Base-by-base conservation (phyloP, 2,329 filamentous ascomycete species). In the Venturia pyrina region DNA sequence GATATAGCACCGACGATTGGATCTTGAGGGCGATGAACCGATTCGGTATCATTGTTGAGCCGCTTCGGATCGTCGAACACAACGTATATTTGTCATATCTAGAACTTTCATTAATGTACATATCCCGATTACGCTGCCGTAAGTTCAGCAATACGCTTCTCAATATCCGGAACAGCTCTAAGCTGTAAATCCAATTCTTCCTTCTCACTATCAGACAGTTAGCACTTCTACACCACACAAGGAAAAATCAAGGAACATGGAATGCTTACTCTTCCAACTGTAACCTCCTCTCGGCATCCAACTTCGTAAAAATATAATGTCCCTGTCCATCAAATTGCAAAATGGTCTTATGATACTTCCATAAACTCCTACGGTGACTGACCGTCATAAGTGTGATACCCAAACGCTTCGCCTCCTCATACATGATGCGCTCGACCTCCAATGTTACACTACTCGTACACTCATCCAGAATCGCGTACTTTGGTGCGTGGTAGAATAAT, bases 361-460 rank as follows among this genome's bases (percentile, higher is more conserved):
- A 99, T 71, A 99, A 77, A 78, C 91, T 96, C 68, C 92, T 82
- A 10, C 95, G 82, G 76, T 99, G 95, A 69, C 88, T 92, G 32
- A 99, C 95, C 0, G 95, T 99, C 91, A 99, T 97, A 69, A 99
- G 83, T 0, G 95, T 98, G 71, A 97, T 95, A 3, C 91, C 92
- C 21, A 97, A 79, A 21, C 85, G 83, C 82, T 99, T 98, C 63
- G 95, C 95, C 65, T 91, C 93, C 71, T 97, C 93, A 76, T 99
- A 99, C 92, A 99, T 98, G 74, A 91, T 84, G 74, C 91, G 89
- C 74, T 99, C 95, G 68, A 93, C 92, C 71, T 98, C 93, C 37
- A 97, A 83, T 19, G 96, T 97, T n/a, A 99, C 91, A 64, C 87
- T 91, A 66, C 89, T 93, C 7, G 95, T 99, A 77, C 95, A 99